phyloP scores from a whole-genome alignment of 1,284 basidiomycete genomes.

The Melampsora medusae region DNA sequence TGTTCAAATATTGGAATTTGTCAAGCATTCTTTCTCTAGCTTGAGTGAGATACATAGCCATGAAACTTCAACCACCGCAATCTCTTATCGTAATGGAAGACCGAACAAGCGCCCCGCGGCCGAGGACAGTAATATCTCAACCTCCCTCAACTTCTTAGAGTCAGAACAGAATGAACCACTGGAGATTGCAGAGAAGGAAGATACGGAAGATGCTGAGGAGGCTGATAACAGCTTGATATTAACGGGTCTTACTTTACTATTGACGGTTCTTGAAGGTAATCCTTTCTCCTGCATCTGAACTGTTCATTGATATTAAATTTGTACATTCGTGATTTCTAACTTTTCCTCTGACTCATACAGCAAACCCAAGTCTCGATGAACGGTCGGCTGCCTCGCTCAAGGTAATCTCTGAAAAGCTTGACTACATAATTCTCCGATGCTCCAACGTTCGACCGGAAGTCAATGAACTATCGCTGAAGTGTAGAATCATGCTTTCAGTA shows the following conservation, averaged over 20 bases:
- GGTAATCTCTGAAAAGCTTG: slow-evolving; percentile 18
- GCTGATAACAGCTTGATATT: slow-evolving; percentile 17
- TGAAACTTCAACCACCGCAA: neutral
- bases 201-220: slow-evolving; percentile 7
- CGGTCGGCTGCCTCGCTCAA: slow-evolving; percentile 12
- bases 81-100: neutral
- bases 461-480: slow-evolving; percentile 23
- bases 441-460: slow-evolving; percentile 2
- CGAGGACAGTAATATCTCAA: neutral
- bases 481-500: slow-evolving; percentile 34
- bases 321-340: neutral
- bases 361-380: slow-evolving; percentile 21
- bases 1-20: slow-evolving; percentile 22
- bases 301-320: neutral
- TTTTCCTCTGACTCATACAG: neutral
- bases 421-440: slow-evolving; percentile 14
- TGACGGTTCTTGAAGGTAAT: slow-evolving; percentile 24
- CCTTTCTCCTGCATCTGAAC: no score
- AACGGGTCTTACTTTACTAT: slow-evolving; percentile 15
- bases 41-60: neutral
- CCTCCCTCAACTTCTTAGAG: slow-evolving; percentile 13
- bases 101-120: neutral
- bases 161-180: neutral
- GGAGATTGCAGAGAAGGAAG: neutral
- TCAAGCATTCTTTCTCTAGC: slow-evolving; percentile 11